A percentile compares a stretch with the other conserved stretches of the same genome.
Evolutionary conservation across 1,139 yeast genomes (phyloP).

Genomic region (Spathaspora sp.): DNA sequence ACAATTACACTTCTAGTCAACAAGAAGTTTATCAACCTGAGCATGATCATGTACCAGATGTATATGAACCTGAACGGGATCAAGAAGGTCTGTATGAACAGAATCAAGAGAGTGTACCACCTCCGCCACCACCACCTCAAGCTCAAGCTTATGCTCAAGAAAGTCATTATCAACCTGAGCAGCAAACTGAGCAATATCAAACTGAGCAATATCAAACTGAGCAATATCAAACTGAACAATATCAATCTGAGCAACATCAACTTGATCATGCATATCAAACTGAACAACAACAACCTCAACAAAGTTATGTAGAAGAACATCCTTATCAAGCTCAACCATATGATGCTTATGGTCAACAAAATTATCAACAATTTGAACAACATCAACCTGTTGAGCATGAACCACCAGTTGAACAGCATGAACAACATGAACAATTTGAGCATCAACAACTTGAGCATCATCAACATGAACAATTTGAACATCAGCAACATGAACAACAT

Average conservation of each 20-base stretch:
- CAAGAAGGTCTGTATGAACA: neutral
- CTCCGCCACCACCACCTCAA: neutral
- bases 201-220: neutral
- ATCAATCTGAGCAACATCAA: neutral
- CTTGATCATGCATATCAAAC: neutral
- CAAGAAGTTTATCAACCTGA: neutral
- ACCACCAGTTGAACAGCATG: neutral
- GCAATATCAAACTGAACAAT: too few relatives aligned
- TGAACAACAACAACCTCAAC: neutral
- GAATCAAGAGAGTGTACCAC: too few relatives aligned
- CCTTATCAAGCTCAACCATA: neutral
- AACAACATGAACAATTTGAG: slow-evolving; percentile 1
- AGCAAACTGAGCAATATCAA: neutral
- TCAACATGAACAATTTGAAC: neutral
- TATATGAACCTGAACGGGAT: neutral
- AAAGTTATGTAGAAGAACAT: neutral
- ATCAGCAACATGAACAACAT: slow-evolving; percentile 2
- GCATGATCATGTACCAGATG: neutral
- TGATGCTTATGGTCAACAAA: neutral
- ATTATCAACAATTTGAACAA: neutral
- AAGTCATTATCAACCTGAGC: neutral
- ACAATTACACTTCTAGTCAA: neutral
- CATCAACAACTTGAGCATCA: neutral
- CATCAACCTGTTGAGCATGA: neutral
- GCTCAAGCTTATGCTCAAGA: too few relatives aligned